phyloP scores from a whole-genome alignment of 176 grass and related monocot genomes.

The Calamus simplicifolius region DNA sequence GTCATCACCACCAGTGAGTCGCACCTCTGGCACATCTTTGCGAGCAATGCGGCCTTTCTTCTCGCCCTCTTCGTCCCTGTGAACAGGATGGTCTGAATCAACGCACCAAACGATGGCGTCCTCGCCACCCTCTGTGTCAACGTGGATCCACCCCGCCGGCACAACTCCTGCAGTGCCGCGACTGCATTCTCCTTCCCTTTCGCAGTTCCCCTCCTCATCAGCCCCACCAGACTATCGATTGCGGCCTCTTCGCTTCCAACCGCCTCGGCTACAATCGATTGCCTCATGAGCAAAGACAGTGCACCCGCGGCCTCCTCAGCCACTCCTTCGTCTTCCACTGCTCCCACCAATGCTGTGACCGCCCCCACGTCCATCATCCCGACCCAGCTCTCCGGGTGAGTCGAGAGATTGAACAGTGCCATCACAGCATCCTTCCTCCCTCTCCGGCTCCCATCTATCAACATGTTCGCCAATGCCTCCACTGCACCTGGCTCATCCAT shows the following conservation, averaged over 20 bases:
- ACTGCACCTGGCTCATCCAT: constrained; percentile 66
- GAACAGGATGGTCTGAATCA: constrained; percentile 55
- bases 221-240: constrained; percentile 52
- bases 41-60: constrained; percentile 71
- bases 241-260: constrained; percentile 51
- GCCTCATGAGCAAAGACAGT: constrained; percentile 71
- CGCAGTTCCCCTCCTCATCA: constrained; percentile 81
- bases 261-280: constrained; percentile 47
- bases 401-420: constrained; percentile 96
- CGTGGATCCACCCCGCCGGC: constrained; percentile 42
- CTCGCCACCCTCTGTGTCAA: constrained; percentile 52
- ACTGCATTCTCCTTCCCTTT: constrained; percentile 96
- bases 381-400: constrained; percentile 65
- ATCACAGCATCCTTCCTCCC: constrained; percentile 96
- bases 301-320: constrained; percentile 94
- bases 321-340: constrained; percentile 58
- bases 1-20: constrained; percentile 33
- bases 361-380: constrained; percentile 68
- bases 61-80: constrained; percentile 82
- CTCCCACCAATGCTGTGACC: constrained; percentile 46
- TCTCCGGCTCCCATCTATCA: constrained; percentile 69
- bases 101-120: constrained; percentile 39
- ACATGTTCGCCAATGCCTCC: constrained; percentile 54
- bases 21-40: constrained; percentile 74
- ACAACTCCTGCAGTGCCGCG: constrained; percentile 86